A percentile compares a stretch with the other conserved stretches of the same genome.
Conservation (phyloP, 1,284 basidiomycete genomes). For the Austroboletus rostrupii region DNA sequence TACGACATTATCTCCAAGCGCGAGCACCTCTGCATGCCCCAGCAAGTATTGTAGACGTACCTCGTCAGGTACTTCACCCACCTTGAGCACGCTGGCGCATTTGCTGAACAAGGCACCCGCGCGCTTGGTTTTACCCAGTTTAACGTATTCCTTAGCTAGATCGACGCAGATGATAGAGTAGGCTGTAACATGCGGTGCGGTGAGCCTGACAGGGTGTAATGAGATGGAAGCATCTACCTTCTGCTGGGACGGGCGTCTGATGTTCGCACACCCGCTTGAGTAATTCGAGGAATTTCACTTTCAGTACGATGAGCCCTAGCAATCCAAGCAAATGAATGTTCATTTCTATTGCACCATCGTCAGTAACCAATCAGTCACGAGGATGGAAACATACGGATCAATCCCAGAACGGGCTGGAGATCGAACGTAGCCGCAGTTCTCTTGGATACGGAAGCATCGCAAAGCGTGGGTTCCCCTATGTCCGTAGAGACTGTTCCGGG, state of each 20-base stretch:
- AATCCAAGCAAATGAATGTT: slow-evolving; percentile 67
- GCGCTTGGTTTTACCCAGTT: slow-evolving; percentile 69
- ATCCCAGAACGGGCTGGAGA: slow-evolving; percentile 10
- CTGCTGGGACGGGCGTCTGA: slow-evolving; percentile 38
- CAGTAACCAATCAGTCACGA: not conserved
- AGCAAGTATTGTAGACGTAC: slow-evolving; percentile 56
- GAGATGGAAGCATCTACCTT: slow-evolving; percentile 39
- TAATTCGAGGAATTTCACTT: slow-evolving; percentile 51
- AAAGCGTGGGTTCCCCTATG: slow-evolving; percentile 15
- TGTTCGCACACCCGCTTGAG: slow-evolving; percentile 45
- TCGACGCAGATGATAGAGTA: slow-evolving; percentile 64
- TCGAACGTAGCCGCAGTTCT: slow-evolving; percentile 39
- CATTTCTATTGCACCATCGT: slow-evolving; percentile 39
- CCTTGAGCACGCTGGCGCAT: slow-evolving; percentile 44
- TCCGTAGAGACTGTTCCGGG: slow-evolving; percentile 38
- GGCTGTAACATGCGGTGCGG: slow-evolving; percentile 37
- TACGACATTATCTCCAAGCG: slow-evolving; percentile 53
- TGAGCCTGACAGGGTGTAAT: not conserved
- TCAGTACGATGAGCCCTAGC: slow-evolving; percentile 46
- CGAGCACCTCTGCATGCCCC: slow-evolving; percentile 64
- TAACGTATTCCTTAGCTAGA: slow-evolving; percentile 74
- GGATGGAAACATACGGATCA: slow-evolving; percentile 16
- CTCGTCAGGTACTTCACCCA: slow-evolving; percentile 43
- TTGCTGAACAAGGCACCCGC: slow-evolving; percentile 63
- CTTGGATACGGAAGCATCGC: slow-evolving; percentile 2